Percentiles rank a stretch among this genome's conserved stretches.
These are phyloP conservation scores for Schwanniomyces pseudopolymorphus DNA, from an alignment of 805 yeast species.

Conservation along the genomic window DNA sequence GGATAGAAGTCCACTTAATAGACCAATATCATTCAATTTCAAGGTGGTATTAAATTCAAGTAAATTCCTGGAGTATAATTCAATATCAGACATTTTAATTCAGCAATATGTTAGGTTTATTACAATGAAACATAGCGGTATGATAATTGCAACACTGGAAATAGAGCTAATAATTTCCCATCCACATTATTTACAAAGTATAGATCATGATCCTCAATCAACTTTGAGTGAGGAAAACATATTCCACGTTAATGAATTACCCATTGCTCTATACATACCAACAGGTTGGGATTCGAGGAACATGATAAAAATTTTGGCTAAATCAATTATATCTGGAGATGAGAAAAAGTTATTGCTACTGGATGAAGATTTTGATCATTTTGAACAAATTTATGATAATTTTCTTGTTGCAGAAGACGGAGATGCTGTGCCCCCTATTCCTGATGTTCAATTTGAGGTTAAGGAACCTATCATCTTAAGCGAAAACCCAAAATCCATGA, in stretches of 20 bases:
- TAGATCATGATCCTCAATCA: conserved; percentile 12
- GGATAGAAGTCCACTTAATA: conserved; percentile 22
- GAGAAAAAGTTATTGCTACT: conserved; percentile 10
- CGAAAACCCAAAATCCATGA: neutral
- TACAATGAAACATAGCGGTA: conserved; percentile 30
- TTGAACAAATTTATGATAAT: conserved; percentile 14
- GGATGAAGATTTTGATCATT: conserved; percentile 15
- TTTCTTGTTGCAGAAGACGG: neutral
- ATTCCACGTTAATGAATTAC: conserved; percentile 1
- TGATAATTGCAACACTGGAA: conserved; percentile 12
- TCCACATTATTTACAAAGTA: conserved; percentile 6
- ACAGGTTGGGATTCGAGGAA: conserved; percentile 52
- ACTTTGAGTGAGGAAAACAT: conserved; percentile 8
- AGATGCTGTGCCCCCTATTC: neutral
- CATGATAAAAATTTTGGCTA: conserved; percentile 41
- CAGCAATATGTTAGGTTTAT: conserved; percentile 40
- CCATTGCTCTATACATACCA: conserved; percentile 36
- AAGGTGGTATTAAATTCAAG: conserved; percentile 16
- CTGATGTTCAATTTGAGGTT: neutral
- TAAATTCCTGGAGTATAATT: conserved; percentile 14
- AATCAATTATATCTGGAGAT: conserved; percentile 18
- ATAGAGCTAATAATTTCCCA: conserved; percentile 2
- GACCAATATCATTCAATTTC: conserved; percentile 19
- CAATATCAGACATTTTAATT: conserved; percentile 17
- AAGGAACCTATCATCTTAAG: no score